Conservation (phyloP, 1,284 basidiomycete genomes). For the Schizophyllum commune region DNA sequence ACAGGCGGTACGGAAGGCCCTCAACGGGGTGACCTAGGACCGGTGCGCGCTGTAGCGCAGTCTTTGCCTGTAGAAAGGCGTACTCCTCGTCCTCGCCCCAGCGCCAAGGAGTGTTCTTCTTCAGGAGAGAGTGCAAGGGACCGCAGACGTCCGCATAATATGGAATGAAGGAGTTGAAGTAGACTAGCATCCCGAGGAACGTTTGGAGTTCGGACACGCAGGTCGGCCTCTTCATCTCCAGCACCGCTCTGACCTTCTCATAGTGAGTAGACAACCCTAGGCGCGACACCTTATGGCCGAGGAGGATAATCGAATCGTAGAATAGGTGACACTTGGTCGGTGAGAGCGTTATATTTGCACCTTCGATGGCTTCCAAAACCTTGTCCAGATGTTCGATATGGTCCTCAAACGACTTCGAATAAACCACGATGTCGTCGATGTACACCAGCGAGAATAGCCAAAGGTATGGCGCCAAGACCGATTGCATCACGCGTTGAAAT, state of each 20-base stretch:
- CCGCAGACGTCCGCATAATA: conserved; percentile 1
- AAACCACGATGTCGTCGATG: conserved; percentile 31
- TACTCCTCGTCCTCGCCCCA: not conserved
- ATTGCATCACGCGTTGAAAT: conserved; percentile 34
- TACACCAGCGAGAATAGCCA: conserved; percentile 33
- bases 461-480: conserved; percentile 26
- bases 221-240: conserved; percentile 6
- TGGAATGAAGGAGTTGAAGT: conserved; percentile 5
- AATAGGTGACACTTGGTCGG: conserved; percentile 24
- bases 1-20: conserved; percentile 25
- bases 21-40: conserved; percentile 23
- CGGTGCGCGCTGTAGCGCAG: conserved; percentile 19
- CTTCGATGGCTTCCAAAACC: conserved; percentile 21
- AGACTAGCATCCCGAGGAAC: conserved; percentile 19
- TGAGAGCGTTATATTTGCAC: conserved; percentile 24
- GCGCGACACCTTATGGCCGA: not conserved
- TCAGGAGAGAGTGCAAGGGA: conserved; percentile 11
- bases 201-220: not conserved
- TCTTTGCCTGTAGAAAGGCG: conserved; percentile 20
- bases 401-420: conserved; percentile 23
- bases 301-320: conserved; percentile 24
- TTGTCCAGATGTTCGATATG: conserved; percentile 24
- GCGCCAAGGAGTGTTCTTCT: conserved; percentile 20
- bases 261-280: not conserved
- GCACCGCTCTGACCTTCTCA: conserved; percentile 16